phyloP scores from a whole-genome alignment of 2,329 filamentous ascomycete genomes.

The Camptophora hylomeconis region DNA sequence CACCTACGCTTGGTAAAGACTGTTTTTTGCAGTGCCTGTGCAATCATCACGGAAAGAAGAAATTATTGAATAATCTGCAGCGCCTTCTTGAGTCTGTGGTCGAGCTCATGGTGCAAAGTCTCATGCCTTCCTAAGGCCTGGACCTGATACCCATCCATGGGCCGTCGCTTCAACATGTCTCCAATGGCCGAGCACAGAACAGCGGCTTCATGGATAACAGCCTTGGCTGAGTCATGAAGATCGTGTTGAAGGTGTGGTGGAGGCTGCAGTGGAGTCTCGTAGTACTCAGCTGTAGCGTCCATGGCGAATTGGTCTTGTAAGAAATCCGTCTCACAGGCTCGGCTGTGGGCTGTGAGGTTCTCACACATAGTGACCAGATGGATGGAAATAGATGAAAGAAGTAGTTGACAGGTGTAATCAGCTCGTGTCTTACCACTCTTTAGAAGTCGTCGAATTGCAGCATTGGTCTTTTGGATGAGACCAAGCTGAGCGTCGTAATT shows the following conservation, averaged over 20 bases:
- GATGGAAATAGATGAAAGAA: conserved; percentile 15
- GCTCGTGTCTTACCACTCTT: conserved; percentile 9
- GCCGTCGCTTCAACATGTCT: conserved; percentile 15
- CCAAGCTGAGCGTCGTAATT: conserved; percentile 10
- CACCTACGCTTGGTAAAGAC: too few relatives aligned
- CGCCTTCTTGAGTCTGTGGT: conserved; percentile 11
- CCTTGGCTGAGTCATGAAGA: not conserved
- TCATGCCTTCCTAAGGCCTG: conserved; percentile 15
- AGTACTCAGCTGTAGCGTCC: too few relatives aligned
- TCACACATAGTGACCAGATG: conserved; percentile 13
- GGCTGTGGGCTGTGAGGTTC: conserved; percentile 4
- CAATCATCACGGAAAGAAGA: too few relatives aligned
- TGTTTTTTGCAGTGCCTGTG: too few relatives aligned
- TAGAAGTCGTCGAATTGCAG: conserved; percentile 12
- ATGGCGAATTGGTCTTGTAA: conserved; percentile 1
- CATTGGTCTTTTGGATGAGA: conserved; percentile 13
- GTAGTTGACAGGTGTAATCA: conserved; percentile 15
- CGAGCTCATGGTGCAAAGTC: conserved; percentile 13
- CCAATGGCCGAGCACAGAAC: conserved; percentile 8
- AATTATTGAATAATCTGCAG: conserved; percentile 7
- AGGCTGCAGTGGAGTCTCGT: too few relatives aligned
- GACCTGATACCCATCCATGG: conserved; percentile 13
- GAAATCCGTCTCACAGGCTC: conserved; percentile 1
- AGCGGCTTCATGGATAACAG: conserved; percentile 7
- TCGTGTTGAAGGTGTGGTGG: too few relatives aligned